Percentiles rank a stretch among this genome's conserved stretches.
These are phyloP conservation scores for Dalechampia spathulata DNA, from an alignment of 441 rosid genomes.

Conservation along the genomic window DNA sequence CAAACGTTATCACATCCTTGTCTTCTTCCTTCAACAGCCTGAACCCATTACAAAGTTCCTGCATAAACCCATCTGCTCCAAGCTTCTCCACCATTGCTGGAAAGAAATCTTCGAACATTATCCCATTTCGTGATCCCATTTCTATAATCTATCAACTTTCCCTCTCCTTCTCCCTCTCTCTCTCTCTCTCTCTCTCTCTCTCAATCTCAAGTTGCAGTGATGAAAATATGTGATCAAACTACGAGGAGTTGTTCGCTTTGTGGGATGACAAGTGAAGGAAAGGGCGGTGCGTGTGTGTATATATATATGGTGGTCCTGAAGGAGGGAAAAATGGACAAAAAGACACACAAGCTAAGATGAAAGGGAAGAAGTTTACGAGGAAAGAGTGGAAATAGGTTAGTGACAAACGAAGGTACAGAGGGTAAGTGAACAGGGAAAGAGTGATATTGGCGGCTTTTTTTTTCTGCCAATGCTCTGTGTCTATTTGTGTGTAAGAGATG, in stretches of 20 bases:
- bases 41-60: slow-evolving; percentile 56
- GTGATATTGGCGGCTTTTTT: slow-evolving; percentile 7
- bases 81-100: slow-evolving; percentile 59
- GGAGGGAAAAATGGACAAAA: neutral
- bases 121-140: slow-evolving; percentile 24
- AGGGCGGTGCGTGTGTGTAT: too few species aligned
- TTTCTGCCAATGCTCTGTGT: slow-evolving; percentile 18
- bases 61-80: slow-evolving; percentile 57
- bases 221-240: too few species aligned
- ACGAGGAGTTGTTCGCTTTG: too few species aligned
- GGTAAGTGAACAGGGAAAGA: slow-evolving; percentile 12
- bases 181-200: too few species aligned
- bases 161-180: too few species aligned
- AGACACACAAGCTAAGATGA: too few species aligned
- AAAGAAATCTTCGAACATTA: slow-evolving; percentile 32
- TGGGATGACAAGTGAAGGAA: too few species aligned
- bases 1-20: slow-evolving; percentile 42
- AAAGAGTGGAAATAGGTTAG: too few species aligned
- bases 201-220: too few species aligned
- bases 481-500: slow-evolving; percentile 2
- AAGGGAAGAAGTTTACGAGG: too few species aligned
- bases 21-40: slow-evolving; percentile 45
- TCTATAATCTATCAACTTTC: too few species aligned
- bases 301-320: too few species aligned
- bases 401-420: slow-evolving; percentile 19